phyloP scores from a whole-genome alignment of 140 eudicot species.

The Flaveria floridana region DNA sequence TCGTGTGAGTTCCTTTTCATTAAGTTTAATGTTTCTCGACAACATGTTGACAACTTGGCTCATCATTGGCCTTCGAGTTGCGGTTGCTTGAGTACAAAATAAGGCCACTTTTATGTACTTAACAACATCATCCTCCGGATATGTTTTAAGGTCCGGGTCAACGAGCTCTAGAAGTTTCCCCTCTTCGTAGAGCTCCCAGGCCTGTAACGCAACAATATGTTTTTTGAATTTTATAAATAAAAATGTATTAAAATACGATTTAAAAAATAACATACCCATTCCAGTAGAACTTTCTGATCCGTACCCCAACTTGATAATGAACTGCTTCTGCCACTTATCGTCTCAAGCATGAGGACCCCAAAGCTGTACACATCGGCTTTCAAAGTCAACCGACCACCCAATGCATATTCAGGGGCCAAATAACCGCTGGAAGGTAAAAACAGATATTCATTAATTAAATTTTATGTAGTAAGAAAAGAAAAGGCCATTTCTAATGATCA shows the following conservation, averaged over 20 bases:
- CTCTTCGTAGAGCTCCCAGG: slow-evolving; percentile 76
- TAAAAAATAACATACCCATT: slow-evolving; percentile 55
- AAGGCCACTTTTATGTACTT: slow-evolving; percentile 84
- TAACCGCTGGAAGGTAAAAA: slow-evolving; percentile 60
- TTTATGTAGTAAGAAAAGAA: slow-evolving; percentile 10
- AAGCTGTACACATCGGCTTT: slow-evolving; percentile 94
- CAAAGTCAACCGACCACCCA: slow-evolving; percentile 80
- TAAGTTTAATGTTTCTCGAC: slow-evolving; percentile 55
- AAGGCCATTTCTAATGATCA: neutral
- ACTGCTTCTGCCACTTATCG: slow-evolving; percentile 72
- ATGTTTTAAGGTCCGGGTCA: slow-evolving; percentile 64
- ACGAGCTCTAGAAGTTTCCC: slow-evolving; percentile 66
- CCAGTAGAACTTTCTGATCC: slow-evolving; percentile 53
- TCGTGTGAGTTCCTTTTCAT: slow-evolving; percentile 66
- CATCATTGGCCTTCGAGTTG: slow-evolving; percentile 81
- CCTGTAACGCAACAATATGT: slow-evolving; percentile 36
- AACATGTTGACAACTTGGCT: slow-evolving; percentile 89
- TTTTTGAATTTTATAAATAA: neutral
- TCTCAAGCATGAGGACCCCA: slow-evolving; percentile 88
- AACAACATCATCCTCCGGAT: slow-evolving; percentile 55
- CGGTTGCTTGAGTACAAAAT: slow-evolving; percentile 77
- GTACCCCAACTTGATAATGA: slow-evolving; percentile 53
- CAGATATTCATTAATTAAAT: neutral
- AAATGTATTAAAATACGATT: neutral
- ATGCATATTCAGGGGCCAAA: slow-evolving; percentile 90